Percentiles rank a stretch among this genome's conserved stretches.
These are phyloP conservation scores for Rubia balearica DNA, from an alignment of 305 asterid species.

Conservation along the genomic window DNA sequence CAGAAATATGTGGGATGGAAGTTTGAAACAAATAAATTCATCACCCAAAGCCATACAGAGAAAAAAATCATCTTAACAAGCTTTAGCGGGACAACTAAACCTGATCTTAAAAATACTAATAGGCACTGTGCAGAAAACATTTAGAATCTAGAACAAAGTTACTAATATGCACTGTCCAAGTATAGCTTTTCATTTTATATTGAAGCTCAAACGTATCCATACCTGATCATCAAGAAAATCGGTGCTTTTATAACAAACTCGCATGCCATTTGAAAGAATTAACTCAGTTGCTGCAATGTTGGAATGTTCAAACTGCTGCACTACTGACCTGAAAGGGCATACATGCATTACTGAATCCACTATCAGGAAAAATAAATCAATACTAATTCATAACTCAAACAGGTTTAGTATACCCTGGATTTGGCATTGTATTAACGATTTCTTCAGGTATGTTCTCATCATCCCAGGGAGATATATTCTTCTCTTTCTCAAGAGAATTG, in stretches of 20 bases:
- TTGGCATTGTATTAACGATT: constrained; percentile 58
- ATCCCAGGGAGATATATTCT: constrained; percentile 65
- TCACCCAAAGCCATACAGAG: neutral
- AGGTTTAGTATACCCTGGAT: constrained; percentile 60
- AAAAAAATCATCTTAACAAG: neutral
- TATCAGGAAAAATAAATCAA: neutral
- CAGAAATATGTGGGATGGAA: constrained; percentile 23
- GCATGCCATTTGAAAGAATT: constrained; percentile 85
- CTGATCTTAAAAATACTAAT: neutral
- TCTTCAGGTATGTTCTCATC: constrained; percentile 88
- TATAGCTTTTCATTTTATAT: neutral
- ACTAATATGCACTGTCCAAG: neutral
- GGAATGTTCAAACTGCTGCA: constrained; percentile 63
- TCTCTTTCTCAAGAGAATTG: constrained; percentile 58
- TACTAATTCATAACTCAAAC: neutral
- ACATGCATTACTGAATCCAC: constrained; percentile 14
- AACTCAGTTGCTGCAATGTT: constrained; percentile 68
- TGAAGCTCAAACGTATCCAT: constrained; percentile 14
- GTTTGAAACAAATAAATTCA: neutral
- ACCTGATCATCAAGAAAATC: constrained; percentile 96
- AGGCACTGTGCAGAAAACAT: neutral
- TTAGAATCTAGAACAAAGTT: neutral
- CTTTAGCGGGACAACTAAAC: neutral
- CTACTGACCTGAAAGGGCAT: constrained; percentile 42
- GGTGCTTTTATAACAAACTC: constrained; percentile 90